Evolutionary conservation across 176 grass and related monocot species (phyloP), one percentile per base, ranked within the genome.

Genomic region (Eremochloa ophiuroides): DNA sequence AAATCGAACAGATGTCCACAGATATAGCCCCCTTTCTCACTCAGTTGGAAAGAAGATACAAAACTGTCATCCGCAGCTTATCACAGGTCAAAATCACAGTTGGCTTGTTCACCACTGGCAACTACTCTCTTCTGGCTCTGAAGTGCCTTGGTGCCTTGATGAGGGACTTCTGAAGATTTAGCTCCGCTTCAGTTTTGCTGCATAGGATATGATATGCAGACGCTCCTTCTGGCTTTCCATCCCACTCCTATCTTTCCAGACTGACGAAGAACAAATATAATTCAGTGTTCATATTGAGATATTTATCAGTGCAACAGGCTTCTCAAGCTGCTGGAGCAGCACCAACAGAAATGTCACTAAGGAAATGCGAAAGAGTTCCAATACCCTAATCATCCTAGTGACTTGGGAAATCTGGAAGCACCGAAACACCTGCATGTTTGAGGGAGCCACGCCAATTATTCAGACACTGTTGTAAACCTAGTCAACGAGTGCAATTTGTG

Each of bases 1-100:
- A 66, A 82, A 23, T 82, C 44, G 22, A 82, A 66, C 43, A 71
- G 77, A 62, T 62, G 72, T 10, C 10, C 29, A 76, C 14, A 26
- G 42, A 35, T 43, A 25, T 10, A 77, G 29, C 35, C 50, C 31
- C 26, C 12, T 13, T 26, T 29, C 13, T 25, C 5, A 12, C 47
- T 60, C 20, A 48, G 60, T 64, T 64, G 60, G 69, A 33, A 81
- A 35, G 2, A 2, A 60, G 61, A 81, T 69, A 40, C 38, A 42
- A 38, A 68, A 51, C 5, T 56, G 27, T 18, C 10, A 63, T 84
- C 62, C n/a, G n/a, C n/a, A 17, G 2, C 39, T 62, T 17, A 68
- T 61, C 28, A 81, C 13, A 37, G 37, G 42, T 41, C 23, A 64
- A 55, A 27, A 58, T 30, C 18, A 4, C 22, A 82, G 50, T 29